Evolutionary conservation across 163 green algal species (phyloP), one percentile per base, ranked within the genome.

Genomic region (Smithsoniella earleae): DNA sequence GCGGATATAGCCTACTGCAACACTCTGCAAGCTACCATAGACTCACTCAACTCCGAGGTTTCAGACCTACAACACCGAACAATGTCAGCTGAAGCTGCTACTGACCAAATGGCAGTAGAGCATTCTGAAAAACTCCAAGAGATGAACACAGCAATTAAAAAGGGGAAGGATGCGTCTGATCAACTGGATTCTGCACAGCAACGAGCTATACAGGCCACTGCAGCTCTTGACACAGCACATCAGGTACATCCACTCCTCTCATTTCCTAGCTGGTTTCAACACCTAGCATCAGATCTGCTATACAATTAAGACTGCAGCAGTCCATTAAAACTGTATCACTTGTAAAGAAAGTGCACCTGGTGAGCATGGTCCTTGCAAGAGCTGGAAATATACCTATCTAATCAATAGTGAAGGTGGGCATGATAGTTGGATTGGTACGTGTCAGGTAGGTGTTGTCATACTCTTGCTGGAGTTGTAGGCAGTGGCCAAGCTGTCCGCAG

Each of bases 401-500:
- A n/a, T n/a, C n/a, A n/a, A n/a, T n/a, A n/a, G n/a, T n/a, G n/a
- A n/a, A n/a, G n/a, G n/a, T n/a, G n/a, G n/a, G n/a, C n/a, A n/a
- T n/a, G n/a, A n/a, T n/a, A n/a, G n/a, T n/a, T n/a, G n/a, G n/a
- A n/a, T n/a, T n/a, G n/a, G n/a, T n/a, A n/a, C n/a, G n/a, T n/a
- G n/a, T n/a, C n/a, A n/a, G n/a, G n/a, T n/a, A n/a, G n/a, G n/a
- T n/a, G n/a, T 54, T 54, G 43, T 18, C 43, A 54, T 18, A 27
- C 16, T 18, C 43, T 18, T 16, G 16, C 16, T 18, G 43, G 43
- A 27, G 43, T 13, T 69, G 58, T 34, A 69, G 58, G 31, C 31
- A 30, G 58, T 69, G 16, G 58, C 58, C 27, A 69, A 69, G 58
- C 58, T 69, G 16, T 69, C 58, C 5, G 58, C 58, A 36, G 58